Evolutionary conservation across 1,284 basidiomycete species (phyloP).

Genomic region (Malassezia sympodialis): DNA sequence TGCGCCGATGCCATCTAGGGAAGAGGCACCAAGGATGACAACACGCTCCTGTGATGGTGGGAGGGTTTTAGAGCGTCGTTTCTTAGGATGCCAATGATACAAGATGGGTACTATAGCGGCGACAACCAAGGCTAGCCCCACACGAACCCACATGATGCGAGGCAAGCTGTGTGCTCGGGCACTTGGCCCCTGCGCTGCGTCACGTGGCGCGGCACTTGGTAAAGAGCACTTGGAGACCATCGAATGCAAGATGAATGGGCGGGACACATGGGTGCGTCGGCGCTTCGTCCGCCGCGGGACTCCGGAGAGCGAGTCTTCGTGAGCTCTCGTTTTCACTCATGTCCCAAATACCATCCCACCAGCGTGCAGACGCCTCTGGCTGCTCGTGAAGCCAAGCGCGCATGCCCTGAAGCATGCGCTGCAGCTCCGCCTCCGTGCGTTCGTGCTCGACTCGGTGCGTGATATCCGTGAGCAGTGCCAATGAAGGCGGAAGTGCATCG

Average conservation of each 20-base stretch:
- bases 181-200: conserved; percentile 1
- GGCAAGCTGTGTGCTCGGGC: neutral
- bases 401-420: conserved; percentile 22
- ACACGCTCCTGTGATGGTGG: conserved; percentile 21
- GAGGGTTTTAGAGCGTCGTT: neutral
- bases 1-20: conserved; percentile 12
- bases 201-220: neutral
- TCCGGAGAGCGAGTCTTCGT: neutral
- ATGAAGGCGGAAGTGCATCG: conserved; percentile 18
- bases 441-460: conserved; percentile 37
- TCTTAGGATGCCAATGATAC: neutral
- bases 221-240: conserved; percentile 29
- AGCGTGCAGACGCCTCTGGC: neutral
- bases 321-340: conserved; percentile 21
- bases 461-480: conserved; percentile 38
- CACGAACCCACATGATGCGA: neutral
- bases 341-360: conserved; percentile 24
- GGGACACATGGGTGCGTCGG: conserved; percentile 17
- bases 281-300: neutral
- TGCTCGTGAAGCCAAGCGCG: conserved; percentile 19
- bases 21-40: conserved; percentile 16
- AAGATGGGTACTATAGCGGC: neutral
- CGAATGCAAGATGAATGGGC: conserved; percentile 26
- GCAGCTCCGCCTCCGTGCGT: conserved; percentile 17
- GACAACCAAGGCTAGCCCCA: neutral